phyloP scores from a whole-genome alignment of 169 alveolate species.

The Theileria orientalis region DNA sequence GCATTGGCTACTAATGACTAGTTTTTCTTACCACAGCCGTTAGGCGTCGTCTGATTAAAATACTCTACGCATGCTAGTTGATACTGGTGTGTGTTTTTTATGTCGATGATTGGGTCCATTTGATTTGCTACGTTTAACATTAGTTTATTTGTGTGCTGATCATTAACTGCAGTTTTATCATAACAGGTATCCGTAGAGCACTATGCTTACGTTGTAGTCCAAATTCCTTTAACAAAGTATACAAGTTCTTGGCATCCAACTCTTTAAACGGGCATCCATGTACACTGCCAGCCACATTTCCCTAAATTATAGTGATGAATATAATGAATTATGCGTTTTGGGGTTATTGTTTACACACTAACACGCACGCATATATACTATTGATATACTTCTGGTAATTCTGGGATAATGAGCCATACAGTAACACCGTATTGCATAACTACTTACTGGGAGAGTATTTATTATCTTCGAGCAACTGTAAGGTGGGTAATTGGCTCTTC shows the following conservation, averaged over 20 bases:
- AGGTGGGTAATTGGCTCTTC: constrained; percentile 88
- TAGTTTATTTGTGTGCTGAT: too few species aligned
- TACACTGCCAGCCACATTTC: constrained; percentile 84
- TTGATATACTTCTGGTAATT: not conserved
- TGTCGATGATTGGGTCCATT: constrained; percentile 70
- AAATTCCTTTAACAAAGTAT: constrained; percentile 39
- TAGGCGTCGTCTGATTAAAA: constrained; percentile 82
- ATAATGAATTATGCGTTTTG: too few species aligned
- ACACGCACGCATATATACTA: not conserved
- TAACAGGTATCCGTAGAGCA: not conserved
- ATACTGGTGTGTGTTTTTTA: constrained; percentile 76
- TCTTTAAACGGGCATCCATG: constrained; percentile 95
- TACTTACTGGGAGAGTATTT: constrained; percentile 74
- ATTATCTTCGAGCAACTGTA: constrained; percentile 87
- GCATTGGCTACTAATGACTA: too few species aligned
- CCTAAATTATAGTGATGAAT: constrained; percentile 24
- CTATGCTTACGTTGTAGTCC: constrained; percentile 46
- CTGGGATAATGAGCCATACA: not conserved
- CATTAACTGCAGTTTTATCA: constrained; percentile 46
- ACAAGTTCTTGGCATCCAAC: constrained; percentile 27
- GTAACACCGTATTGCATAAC: too few species aligned
- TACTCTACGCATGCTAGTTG: constrained; percentile 86
- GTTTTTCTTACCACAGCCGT: constrained; percentile 62
- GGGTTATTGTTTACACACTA: too few species aligned
- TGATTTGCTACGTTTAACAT: constrained; percentile 64